phyloP scores from a whole-genome alignment of 2,329 filamentous ascomycete genomes.

The Aaosphaeria arxii region DNA sequence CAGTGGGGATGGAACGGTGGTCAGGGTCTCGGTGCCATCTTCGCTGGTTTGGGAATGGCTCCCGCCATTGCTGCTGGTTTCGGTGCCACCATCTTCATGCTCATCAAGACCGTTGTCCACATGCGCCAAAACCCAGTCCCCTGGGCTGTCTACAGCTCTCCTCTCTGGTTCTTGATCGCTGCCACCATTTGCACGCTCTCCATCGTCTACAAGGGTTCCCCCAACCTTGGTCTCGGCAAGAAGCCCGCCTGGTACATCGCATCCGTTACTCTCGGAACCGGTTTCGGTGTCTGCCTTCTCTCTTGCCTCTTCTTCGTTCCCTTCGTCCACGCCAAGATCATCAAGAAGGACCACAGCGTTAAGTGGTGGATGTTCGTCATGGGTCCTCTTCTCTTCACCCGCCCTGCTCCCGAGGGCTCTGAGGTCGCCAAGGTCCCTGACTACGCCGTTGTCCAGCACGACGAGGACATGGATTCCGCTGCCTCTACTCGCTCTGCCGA shows the following conservation, averaged over 20 bases:
- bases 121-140: constrained; percentile 67
- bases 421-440: constrained; percentile 63
- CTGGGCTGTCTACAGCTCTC: constrained; percentile 71
- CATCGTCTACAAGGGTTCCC: constrained; percentile 79
- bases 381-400: constrained; percentile 58
- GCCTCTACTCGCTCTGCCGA: not conserved
- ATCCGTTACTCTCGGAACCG: constrained; percentile 63
- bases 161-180: constrained; percentile 75
- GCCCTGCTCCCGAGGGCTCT: constrained; percentile 53
- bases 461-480: constrained; percentile 45
- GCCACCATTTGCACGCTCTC: constrained; percentile 72
- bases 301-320: constrained; percentile 71
- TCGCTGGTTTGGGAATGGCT: constrained; percentile 67
- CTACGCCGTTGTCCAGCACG: constrained; percentile 72
- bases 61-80: constrained; percentile 65
- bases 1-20: constrained; percentile 62
- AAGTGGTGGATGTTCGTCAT: constrained; percentile 61
- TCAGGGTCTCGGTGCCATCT: constrained; percentile 63
- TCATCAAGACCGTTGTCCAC: constrained; percentile 71
- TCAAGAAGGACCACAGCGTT: constrained; percentile 66
- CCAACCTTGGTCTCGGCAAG: constrained; percentile 62
- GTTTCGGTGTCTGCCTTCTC: constrained; percentile 57
- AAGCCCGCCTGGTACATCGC: constrained; percentile 68
- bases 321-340: constrained; percentile 62
- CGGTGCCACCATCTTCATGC: constrained; percentile 65